Evolutionary conservation across 768 basidiomycete genomes (phyloP), one percentile per base, ranked within the genome.

Genomic region (Trametes cingulata): DNA sequence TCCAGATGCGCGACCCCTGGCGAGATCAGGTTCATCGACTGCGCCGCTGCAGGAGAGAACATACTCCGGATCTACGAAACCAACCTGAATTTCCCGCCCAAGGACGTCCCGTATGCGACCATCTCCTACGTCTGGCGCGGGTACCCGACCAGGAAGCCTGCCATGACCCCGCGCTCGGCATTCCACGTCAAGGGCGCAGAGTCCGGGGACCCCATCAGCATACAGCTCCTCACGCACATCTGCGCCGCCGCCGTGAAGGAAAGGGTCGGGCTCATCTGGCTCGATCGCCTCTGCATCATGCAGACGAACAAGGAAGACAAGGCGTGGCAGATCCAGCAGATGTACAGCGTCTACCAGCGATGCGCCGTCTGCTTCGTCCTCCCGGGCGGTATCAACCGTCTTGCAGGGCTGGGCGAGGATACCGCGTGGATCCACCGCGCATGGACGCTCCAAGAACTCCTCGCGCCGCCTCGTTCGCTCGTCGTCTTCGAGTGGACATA

Each of bases 221-320:
- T 61, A 13, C 29, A 49, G n/a, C 55, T 63, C 22, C 48, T 67
- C 36, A 27, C 39, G 22, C 39, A 64, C 19, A 45, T 42, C 7
- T 66, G 60, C 49, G 43, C 25, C 27, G 51, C 48, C n/a, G 42
- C 65, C 2, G 15, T 58, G 1, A n/a, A 49, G 14, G 27, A 48
- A 3, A 45, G 43, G n/a, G 27, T 42, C 14, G 36, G 13, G 13
- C 64, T 63, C 37, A 56, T 67, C 22, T 69, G 68, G 68, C 43
- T 60, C 24, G 68, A 68, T 47, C 51, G 64, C 12, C 61, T 69
- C 13, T 69, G 68, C 36, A 66, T 68, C 45, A 56, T 68, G 43
- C 68, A 69, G 50, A 65, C 60, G 14, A 64, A 48, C 35, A 27
- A 37, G 10, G 52, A 60, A 12, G 68, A 69, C 59, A 69, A 69